Percentiles rank a stretch among this genome's conserved stretches.
phyloP scores from a whole-genome alignment of 1,284 basidiomycete genomes.

The Laetiporus sulphureus region DNA sequence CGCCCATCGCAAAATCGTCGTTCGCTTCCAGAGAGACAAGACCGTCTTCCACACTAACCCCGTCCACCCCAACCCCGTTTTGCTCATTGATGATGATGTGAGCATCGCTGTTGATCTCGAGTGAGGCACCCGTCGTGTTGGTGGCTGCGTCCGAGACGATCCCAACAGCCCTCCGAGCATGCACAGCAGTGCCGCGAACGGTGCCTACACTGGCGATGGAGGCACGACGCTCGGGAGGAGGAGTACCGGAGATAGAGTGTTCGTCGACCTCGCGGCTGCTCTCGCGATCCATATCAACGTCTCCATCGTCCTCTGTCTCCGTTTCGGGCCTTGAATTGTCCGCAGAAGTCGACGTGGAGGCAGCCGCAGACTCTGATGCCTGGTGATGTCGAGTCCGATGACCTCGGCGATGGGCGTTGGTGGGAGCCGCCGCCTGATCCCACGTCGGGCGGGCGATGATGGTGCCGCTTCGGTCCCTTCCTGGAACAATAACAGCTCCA shows the following conservation, averaged over 20 bases:
- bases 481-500: constrained; percentile 43
- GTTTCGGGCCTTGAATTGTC: constrained; percentile 59
- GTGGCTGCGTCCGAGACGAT: constrained; percentile 51
- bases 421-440: constrained; percentile 35
- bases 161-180: constrained; percentile 46
- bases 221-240: constrained; percentile 34
- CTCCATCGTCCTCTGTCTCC: constrained; percentile 68
- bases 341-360: constrained; percentile 48
- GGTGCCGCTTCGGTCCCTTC: constrained; percentile 69
- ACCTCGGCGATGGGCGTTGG: constrained; percentile 21
- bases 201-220: constrained; percentile 28
- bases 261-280: constrained; percentile 29
- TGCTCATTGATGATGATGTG: constrained; percentile 63
- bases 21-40: constrained; percentile 63
- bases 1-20: constrained; percentile 82
- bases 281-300: constrained; percentile 48
- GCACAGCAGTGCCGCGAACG: constrained; percentile 21
- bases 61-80: constrained; percentile 37
- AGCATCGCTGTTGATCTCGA: constrained; percentile 46
- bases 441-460: constrained; percentile 60
- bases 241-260: constrained; percentile 20
- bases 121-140: constrained; percentile 28
- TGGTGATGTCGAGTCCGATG: constrained; percentile 26
- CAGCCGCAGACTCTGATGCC: constrained; percentile 24
- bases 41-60: constrained; percentile 61